Percentiles rank a stretch among this genome's conserved stretches.
Evolutionary conservation across 176 grass and related monocot genomes (phyloP).

Genomic region (Panicum miliaceum): DNA sequence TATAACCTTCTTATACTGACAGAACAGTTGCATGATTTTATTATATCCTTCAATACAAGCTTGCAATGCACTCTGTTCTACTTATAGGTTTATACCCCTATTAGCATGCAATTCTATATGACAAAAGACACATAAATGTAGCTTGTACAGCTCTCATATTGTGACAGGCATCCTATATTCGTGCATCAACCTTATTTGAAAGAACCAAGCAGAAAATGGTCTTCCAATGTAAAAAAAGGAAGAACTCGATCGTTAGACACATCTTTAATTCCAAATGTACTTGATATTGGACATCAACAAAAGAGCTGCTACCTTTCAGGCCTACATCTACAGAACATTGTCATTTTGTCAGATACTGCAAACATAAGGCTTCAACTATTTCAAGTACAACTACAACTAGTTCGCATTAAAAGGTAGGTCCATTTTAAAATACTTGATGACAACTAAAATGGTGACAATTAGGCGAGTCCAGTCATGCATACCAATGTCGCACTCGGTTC

Average conservation of each 20-base stretch:
- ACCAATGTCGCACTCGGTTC: slow-evolving; percentile 96
- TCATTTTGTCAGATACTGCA: background rate
- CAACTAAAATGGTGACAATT: background rate
- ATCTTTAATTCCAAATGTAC: slow-evolving; percentile 2
- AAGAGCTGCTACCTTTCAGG: background rate
- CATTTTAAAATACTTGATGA: background rate
- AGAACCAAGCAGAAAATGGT: background rate
- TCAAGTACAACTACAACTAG: slow-evolving; percentile 14
- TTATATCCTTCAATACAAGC: background rate
- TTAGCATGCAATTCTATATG: background rate
- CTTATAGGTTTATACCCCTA: slow-evolving; percentile 6
- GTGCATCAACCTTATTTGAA: background rate
- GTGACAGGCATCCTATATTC: background rate
- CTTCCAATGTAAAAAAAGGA: slow-evolving; percentile 10
- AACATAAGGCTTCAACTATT: background rate
- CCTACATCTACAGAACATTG: background rate
- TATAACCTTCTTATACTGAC: background rate
- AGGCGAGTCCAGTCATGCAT: background rate
- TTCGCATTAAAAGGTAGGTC: background rate
- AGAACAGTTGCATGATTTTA: slow-evolving; percentile 16
- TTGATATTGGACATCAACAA: background rate
- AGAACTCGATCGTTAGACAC: background rate
- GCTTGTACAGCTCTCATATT: background rate
- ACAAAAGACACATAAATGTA: background rate
- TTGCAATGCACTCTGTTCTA: background rate